phyloP scores from a whole-genome alignment of 768 basidiomycete species.

The Kwoniella botswanensis region DNA sequence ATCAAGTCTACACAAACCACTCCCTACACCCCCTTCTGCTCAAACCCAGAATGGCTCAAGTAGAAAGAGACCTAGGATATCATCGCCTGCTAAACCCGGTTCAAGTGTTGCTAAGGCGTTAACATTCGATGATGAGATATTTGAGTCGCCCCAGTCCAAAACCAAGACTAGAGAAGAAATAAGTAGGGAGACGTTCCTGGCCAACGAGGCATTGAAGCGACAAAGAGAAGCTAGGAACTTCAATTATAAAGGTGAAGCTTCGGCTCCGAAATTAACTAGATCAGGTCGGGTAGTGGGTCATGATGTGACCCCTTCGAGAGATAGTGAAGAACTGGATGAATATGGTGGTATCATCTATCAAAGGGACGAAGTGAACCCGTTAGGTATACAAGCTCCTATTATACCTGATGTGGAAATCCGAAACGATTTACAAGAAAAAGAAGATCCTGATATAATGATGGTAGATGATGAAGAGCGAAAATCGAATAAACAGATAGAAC shows the following conservation, averaged over 20 bases:
- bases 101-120: constrained; percentile 7
- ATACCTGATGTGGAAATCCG: constrained; percentile 26
- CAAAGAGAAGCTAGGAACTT: constrained; percentile 57
- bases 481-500: constrained; percentile 2
- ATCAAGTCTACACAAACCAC: constrained; percentile 8
- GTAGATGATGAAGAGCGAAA: not conserved
- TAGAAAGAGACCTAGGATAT: constrained; percentile 22
- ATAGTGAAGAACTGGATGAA: constrained; percentile 37
- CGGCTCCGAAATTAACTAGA: constrained; percentile 49
- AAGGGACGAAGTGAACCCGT: constrained; percentile 12
- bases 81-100: constrained; percentile 3
- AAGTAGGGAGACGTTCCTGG: constrained; percentile 40
- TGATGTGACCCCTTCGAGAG: constrained; percentile 16
- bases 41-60: not conserved
- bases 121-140: constrained; percentile 22
- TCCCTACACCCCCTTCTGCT: constrained; percentile 20
- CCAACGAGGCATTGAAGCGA: constrained; percentile 48
- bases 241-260: constrained; percentile 52
- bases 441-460: constrained; percentile 4
- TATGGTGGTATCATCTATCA: constrained; percentile 14
- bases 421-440: constrained; percentile 3
- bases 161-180: constrained; percentile 3
- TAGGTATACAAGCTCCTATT: constrained; percentile 29
- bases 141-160: constrained; percentile 1
- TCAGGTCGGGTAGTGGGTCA: constrained; percentile 39